These are phyloP conservation scores for Xylaria sp. DNA, from an alignment of 2,329 filamentous ascomycete species.

Conservation along the genomic window DNA sequence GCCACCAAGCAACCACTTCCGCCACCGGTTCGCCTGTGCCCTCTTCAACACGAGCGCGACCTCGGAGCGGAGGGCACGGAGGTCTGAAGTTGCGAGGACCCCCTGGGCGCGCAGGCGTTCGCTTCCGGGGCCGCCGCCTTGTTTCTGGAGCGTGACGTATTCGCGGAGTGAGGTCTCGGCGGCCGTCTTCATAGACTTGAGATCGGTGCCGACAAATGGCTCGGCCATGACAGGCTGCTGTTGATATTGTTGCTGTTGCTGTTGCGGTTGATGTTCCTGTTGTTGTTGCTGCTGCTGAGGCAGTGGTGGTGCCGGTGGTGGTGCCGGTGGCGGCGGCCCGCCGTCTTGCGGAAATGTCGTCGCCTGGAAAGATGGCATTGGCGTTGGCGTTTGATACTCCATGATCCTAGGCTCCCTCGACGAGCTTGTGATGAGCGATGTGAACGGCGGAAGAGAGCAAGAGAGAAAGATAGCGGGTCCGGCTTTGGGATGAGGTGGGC, in stretches of 20 bases:
- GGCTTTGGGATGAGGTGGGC: neutral
- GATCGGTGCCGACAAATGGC: conserved; percentile 42
- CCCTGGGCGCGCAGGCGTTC: conserved; percentile 58
- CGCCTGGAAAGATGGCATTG: conserved; percentile 29
- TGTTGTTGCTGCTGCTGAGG: conserved; percentile 6
- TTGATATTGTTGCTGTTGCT: conserved; percentile 14
- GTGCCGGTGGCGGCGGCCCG: neutral
- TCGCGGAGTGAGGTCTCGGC: conserved; percentile 51
- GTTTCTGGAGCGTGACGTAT: conserved; percentile 51
- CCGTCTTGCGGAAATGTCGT: neutral
- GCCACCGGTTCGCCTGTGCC: conserved; percentile 63
- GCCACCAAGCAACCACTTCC: conserved; percentile 64
- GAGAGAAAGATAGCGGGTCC: neutral
- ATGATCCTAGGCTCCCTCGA: neutral
- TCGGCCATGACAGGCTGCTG: conserved; percentile 2
- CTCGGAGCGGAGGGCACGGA: conserved; percentile 58
- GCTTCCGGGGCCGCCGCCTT: conserved; percentile 51
- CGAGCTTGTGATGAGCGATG: conserved; percentile 10
- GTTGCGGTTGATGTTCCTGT: conserved; percentile 8
- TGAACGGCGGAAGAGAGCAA: neutral
- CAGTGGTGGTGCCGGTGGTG: neutral
- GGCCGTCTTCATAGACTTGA: conserved; percentile 42
- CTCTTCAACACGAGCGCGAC: conserved; percentile 57
- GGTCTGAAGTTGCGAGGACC: conserved; percentile 56
- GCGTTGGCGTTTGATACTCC: conserved; percentile 29